phyloP scores from a whole-genome alignment of 441 rosid genomes.

The Populus hybrid region DNA sequence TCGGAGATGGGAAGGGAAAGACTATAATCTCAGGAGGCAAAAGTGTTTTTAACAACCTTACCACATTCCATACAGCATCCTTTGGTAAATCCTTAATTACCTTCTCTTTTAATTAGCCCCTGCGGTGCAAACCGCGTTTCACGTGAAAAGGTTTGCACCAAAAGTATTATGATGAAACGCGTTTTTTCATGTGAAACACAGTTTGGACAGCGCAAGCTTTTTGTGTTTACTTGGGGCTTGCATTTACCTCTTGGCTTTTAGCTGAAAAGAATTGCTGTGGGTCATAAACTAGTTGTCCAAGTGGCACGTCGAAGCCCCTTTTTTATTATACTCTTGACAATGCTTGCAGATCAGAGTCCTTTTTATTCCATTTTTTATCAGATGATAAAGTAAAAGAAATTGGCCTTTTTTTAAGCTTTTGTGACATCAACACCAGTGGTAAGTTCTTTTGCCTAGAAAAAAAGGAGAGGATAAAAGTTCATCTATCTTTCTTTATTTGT shows the following conservation, averaged over 20 bases:
- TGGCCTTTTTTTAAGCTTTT: background rate
- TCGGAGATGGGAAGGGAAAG: slow-evolving; percentile 89
- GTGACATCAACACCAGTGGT: background rate
- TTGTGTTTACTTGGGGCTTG: background rate
- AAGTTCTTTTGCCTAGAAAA: background rate
- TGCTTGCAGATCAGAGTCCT: background rate
- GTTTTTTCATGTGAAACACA: no score
- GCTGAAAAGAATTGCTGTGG: no score
- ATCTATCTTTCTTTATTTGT: background rate
- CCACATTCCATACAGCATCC: slow-evolving; percentile 92
- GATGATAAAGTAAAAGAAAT: background rate
- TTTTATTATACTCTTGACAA: no score
- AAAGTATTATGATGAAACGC: no score
- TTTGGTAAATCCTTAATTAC: slow-evolving; percentile 47
- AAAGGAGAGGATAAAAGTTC: background rate
- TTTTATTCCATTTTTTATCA: no score
- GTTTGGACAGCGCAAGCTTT: no score
- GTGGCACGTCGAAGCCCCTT: background rate
- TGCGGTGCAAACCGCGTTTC: no score
- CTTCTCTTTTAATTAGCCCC: background rate
- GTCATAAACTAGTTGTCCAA: background rate
- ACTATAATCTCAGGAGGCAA: slow-evolving; percentile 69
- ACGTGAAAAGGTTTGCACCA: no score
- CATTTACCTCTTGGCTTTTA: background rate
- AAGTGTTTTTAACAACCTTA: slow-evolving; percentile 50